Evolutionary conservation across 148 eudicot species (phyloP), one percentile per base, ranked within the genome.

Genomic region (Arbutus unedo): DNA sequence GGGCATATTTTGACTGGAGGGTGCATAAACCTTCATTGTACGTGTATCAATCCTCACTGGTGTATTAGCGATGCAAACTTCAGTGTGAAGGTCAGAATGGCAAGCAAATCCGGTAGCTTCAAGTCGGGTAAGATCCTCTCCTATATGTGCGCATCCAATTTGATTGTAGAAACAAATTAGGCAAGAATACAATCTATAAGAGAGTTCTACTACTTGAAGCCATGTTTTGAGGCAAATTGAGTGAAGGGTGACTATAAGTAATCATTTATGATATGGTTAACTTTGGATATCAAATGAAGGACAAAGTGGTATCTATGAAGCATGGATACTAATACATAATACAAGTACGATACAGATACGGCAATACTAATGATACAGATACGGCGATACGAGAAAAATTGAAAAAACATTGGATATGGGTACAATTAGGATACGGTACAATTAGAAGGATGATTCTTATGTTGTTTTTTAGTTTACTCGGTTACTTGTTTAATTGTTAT

Each of bases 91-190:
- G 0, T 85, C 79, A 51, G 72, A 83, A 68, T 84, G 71, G 79
- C 91, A 89, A 64, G 84, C 85, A 31, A 89, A 21, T 53, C 93
- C 86, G 0, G 82, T 87, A 5, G 81, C 74, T 41, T 91, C 85
- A 13, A 88, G 86, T 55, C 76, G 83, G 43, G 64, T 74, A 54
- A 62, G 75, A 49, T 87, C 82, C 38, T 85, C 78, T 13, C 84
- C 87, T 88, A 77, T 68, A 51, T 8, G 82, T 79, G 54, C 49
- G 31, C 41, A 76, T 56, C 67, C 51, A 68, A 21, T 18, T 50
- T 16, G 23, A 67, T 41, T 48, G 2, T 7, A 55, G 10, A 77
- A 53, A 21, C 16, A 19, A 75, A n/a, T 23, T 25, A 13, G 10
- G 8, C 38, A 10, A 10, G 13, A 50, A 21, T 47, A 15, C 4